Evolutionary conservation across 768 basidiomycete species (phyloP).

Genomic region (Naganishia vishniacii): DNA sequence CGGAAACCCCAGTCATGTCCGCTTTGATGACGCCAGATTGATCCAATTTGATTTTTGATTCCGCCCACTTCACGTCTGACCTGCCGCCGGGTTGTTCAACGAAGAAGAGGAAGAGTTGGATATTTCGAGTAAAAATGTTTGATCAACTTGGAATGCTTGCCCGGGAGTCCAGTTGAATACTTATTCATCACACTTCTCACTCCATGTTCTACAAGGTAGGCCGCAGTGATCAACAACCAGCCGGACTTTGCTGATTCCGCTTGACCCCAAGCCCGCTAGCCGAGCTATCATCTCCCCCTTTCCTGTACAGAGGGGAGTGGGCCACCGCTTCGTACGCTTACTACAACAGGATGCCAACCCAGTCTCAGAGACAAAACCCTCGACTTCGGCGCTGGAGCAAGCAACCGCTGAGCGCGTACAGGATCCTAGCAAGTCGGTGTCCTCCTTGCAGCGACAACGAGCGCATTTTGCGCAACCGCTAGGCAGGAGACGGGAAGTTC

Average conservation of each 20-base stretch:
- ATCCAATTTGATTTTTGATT: not conserved
- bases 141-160: no score
- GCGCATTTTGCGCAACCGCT: constrained; percentile 1
- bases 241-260: no score
- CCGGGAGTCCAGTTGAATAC: no score
- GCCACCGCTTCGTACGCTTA: not conserved
- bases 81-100: no score
- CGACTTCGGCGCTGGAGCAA: not conserved
- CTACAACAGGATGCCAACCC: constrained; percentile 1
- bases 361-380: not conserved
- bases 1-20: not conserved
- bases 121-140: no score
- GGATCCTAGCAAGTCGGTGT: constrained; percentile 8
- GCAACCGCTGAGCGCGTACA: not conserved
- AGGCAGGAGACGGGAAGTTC: not conserved
- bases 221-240: not conserved
- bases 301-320: not conserved
- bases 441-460: constrained; percentile 2
- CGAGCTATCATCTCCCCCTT: constrained; percentile 4
- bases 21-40: not conserved
- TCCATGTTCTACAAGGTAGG: no score
- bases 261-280: not conserved
- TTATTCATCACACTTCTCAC: no score
- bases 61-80: no score
- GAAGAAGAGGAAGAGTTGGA: no score